A percentile compares a stretch with the other conserved stretches of the same genome.
Conservation (phyloP, 352 stramenopile species). For the Plasmopara muralis region DNA sequence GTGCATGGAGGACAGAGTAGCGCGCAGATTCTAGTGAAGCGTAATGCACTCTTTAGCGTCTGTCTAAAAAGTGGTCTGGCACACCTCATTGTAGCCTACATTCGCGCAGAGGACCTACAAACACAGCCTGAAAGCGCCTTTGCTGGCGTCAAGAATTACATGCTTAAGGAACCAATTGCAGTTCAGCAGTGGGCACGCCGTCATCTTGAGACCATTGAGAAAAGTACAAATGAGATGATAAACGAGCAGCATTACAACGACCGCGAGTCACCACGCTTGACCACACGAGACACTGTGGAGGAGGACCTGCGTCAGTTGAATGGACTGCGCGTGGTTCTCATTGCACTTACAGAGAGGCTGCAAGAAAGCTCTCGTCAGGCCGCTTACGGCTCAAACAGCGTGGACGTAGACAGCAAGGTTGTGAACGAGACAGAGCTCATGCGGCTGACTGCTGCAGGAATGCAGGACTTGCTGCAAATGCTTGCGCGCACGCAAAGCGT, state of each 20-base stretch:
- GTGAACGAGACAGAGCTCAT: constrained; percentile 67
- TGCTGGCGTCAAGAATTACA: constrained; percentile 41
- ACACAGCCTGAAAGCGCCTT: constrained; percentile 20
- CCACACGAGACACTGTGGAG: constrained; percentile 34
- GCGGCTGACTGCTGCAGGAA: constrained; percentile 49
- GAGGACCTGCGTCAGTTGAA: constrained; percentile 51
- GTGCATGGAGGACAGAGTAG: constrained; percentile 29
- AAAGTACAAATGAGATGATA: constrained; percentile 43
- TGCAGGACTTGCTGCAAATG: constrained; percentile 64
- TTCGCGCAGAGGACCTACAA: constrained; percentile 35
- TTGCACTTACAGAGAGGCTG: constrained; percentile 60
- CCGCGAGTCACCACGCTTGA: constrained; percentile 22
- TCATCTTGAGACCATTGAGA: constrained; percentile 49
- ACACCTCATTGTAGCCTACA: constrained; percentile 66
- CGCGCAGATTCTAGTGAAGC: constrained; percentile 43
- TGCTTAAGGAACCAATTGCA: constrained; percentile 74
- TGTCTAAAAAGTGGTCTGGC: constrained; percentile 64
- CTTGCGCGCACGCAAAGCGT: constrained; percentile 57
- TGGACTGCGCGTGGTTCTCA: constrained; percentile 55
- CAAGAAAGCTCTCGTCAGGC: constrained; percentile 56
- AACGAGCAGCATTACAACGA: constrained; percentile 40
- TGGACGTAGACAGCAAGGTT: constrained; percentile 28
- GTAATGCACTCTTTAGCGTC: constrained; percentile 70
- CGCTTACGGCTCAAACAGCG: constrained; percentile 22
- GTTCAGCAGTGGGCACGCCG: constrained; percentile 71